Percentiles rank a stretch among this genome's conserved stretches.
Conservation (phyloP, 2,329 filamentous ascomycete species). For the Diaporthe vaccinii region DNA sequence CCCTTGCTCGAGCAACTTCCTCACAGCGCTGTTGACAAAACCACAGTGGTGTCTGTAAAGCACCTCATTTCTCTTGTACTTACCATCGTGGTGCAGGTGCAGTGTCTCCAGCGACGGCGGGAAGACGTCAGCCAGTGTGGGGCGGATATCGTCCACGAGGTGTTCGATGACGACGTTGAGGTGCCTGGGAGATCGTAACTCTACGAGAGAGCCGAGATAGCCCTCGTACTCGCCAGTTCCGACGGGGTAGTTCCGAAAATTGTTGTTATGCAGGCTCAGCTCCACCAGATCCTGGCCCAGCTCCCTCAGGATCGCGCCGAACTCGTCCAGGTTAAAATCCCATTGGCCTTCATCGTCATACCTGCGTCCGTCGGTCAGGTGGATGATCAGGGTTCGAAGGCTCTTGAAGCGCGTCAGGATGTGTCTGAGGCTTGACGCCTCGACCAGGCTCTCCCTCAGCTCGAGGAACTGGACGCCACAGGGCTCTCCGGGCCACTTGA, state of each 20-base stretch:
- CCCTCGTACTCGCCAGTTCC: not conserved
- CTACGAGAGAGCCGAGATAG: not conserved
- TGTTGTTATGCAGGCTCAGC: not conserved
- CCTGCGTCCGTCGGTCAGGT: not conserved
- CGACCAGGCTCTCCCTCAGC: not conserved
- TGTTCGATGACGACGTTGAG: not conserved
- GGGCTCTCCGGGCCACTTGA: not conserved
- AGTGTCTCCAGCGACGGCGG: not conserved
- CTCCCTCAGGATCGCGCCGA: not conserved
- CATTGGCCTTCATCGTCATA: not conserved
- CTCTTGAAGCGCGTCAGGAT: not conserved
- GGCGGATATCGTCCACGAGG: not conserved
- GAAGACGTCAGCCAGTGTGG: not conserved
- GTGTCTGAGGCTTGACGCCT: not conserved
- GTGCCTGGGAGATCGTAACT: not conserved
- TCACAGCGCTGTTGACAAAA: not conserved
- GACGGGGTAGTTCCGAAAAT: no score
- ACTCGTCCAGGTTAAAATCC: not conserved
- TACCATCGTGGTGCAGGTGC: not conserved
- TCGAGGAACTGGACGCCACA: not conserved
- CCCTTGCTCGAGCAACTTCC: not conserved
- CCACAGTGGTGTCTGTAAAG: not conserved
- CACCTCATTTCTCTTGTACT: rapidly evolving
- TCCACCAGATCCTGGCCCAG: not conserved
- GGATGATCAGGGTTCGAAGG: not conserved